Percentiles rank a stretch among this genome's conserved stretches.
Conservation (phyloP, 768 basidiomycete species). For the Lactarius evosmus region DNA sequence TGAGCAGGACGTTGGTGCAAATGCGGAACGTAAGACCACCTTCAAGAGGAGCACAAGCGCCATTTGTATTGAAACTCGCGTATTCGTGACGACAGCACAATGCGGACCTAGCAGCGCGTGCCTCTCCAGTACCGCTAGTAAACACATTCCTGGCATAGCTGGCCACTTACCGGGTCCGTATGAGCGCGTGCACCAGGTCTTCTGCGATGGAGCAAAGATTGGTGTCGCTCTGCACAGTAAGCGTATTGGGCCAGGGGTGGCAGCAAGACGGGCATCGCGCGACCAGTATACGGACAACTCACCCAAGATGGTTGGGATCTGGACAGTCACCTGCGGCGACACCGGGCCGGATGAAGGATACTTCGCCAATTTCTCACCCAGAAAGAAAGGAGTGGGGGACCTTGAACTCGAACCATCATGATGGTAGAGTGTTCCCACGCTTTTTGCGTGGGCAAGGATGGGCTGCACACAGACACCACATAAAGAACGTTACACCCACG, state of each 20-base stretch:
- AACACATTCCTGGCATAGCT: conserved; percentile 20
- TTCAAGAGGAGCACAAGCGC: not conserved
- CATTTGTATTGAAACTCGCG: not conserved
- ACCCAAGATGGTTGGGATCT: conserved; percentile 16
- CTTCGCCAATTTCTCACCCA: too few species aligned
- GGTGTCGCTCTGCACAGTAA: conserved; percentile 15
- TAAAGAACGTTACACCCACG: too few species aligned
- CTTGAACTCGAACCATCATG: too few species aligned
- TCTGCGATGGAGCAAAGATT: conserved; percentile 16
- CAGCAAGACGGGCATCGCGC: conserved; percentile 19
- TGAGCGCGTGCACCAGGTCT: conserved; percentile 17
- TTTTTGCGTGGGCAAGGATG: too few species aligned
- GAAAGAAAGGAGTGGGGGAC: too few species aligned
- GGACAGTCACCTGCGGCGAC: conserved; percentile 14
- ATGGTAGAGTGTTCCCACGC: too few species aligned
- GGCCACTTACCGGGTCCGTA: conserved; percentile 17
- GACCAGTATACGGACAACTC: conserved; percentile 20
- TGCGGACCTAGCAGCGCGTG: conserved; percentile 7
- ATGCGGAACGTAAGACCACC: conserved; percentile 20
- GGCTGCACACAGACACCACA: too few species aligned
- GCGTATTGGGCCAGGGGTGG: conserved; percentile 20
- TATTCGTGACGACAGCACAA: too few species aligned
- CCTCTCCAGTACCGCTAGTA: conserved; percentile 20
- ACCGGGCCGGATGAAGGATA: not conserved
- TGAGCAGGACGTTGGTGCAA: conserved; percentile 12